These are phyloP conservation scores for Phylloporus scabripes DNA, from an alignment of 768 basidiomycete species.

Conservation along the genomic window DNA sequence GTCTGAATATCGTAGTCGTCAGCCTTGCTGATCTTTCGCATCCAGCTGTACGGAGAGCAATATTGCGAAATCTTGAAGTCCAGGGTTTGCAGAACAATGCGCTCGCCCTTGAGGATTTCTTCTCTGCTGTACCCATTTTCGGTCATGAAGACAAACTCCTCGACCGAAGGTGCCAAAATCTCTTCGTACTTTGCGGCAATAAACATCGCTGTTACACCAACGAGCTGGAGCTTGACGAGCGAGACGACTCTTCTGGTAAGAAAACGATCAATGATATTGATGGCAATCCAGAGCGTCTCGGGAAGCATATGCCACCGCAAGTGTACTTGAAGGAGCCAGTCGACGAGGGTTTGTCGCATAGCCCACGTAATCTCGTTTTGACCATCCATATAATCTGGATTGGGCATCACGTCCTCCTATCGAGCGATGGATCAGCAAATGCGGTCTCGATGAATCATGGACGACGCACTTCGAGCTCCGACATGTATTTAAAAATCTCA, in stretches of 20 bases:
- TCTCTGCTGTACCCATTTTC: conserved; percentile 91
- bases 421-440: conserved; percentile 19
- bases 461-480: conserved; percentile 73
- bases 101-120: conserved; percentile 97
- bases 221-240: conserved; percentile 87
- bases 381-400: conserved; percentile 86
- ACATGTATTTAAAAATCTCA: conserved; percentile 97
- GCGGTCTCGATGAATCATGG: not conserved
- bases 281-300: conserved; percentile 97
- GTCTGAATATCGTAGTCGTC: conserved; percentile 99
- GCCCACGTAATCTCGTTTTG: conserved; percentile 91
- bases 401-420: conserved; percentile 85
- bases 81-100: conserved; percentile 90
- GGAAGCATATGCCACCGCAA: conserved; percentile 98
- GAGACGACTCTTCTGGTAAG: conserved; percentile 84
- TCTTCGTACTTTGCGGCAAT: conserved; percentile 99
- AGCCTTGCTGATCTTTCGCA: conserved; percentile 96
- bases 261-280: conserved; percentile 95
- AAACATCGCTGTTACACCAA: conserved; percentile 98
- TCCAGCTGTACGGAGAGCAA: conserved; percentile 99
- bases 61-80: conserved; percentile 96
- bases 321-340: conserved; percentile 98
- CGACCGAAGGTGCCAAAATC: conserved; percentile 92
- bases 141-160: conserved; percentile 99
- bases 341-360: conserved; percentile 95